phyloP scores from a whole-genome alignment of 1,284 basidiomycete genomes.

The Pseudozyma sp. region DNA sequence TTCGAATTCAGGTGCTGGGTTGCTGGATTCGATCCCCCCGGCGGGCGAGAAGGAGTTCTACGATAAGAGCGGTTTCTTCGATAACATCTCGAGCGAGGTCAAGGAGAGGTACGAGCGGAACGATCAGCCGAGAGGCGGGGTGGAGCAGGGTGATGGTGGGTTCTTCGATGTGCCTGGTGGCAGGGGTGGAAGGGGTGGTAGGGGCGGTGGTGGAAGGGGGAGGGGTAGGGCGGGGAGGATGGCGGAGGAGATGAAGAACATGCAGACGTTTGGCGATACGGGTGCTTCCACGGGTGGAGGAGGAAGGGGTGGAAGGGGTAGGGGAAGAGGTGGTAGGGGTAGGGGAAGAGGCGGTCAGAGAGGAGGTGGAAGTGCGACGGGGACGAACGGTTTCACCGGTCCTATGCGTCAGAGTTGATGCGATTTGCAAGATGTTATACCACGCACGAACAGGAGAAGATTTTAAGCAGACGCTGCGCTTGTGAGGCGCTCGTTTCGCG shows the following conservation, averaged over 20 bases:
- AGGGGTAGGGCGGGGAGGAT: constrained; percentile 52
- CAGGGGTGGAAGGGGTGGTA: constrained; percentile 24
- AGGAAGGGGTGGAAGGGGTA: constrained; percentile 22
- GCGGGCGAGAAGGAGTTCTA: constrained; percentile 59
- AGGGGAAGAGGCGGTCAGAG: constrained; percentile 8
- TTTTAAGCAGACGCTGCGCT: no score
- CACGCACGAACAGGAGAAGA: no score
- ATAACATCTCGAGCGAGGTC: constrained; percentile 65
- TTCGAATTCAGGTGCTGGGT: constrained; percentile 2
- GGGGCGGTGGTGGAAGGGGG: constrained; percentile 46
- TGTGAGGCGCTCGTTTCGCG: no score
- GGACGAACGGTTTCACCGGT: constrained; percentile 3
- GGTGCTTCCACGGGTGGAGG: constrained; percentile 19
- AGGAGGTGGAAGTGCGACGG: constrained; percentile 13
- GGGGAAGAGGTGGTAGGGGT: constrained; percentile 19
- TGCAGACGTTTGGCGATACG: constrained; percentile 66
- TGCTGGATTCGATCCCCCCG: constrained; percentile 62
- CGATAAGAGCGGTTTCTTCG: constrained; percentile 67
- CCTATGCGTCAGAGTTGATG: constrained; percentile 32
- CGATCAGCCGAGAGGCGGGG: not conserved
- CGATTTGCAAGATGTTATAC: not conserved
- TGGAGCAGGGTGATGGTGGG: constrained; percentile 1
- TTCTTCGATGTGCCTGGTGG: constrained; percentile 31
- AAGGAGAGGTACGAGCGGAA: constrained; percentile 61
- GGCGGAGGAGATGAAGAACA: constrained; percentile 63